Percentiles rank a stretch among this genome's conserved stretches.
These are phyloP conservation scores for Talinum fruticosum DNA, from an alignment of 148 eudicot species.

Conservation along the genomic window DNA sequence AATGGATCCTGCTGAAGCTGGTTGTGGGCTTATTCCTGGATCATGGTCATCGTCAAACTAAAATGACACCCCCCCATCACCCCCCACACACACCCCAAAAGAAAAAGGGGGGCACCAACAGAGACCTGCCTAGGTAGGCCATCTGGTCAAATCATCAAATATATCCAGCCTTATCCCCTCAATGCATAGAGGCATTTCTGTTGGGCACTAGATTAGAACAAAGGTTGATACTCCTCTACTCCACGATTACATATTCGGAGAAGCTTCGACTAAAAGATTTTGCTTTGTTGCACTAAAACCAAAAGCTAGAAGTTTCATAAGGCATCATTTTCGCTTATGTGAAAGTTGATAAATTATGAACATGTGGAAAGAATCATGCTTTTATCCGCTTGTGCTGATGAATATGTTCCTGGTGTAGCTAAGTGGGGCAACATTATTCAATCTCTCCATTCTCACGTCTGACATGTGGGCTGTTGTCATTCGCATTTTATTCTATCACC, in stretches of 20 bases:
- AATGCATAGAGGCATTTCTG: neutral
- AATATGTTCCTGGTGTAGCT: slow-evolving; percentile 34
- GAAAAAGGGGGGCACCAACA: neutral
- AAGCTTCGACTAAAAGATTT: too few relatives aligned
- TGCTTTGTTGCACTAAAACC: neutral
- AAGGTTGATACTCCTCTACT: neutral
- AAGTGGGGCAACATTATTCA: slow-evolving; percentile 80
- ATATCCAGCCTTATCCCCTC: too few relatives aligned
- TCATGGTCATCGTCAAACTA: neutral
- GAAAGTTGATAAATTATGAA: neutral
- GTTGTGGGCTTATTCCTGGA: neutral
- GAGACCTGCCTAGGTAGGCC: neutral
- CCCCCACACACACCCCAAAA: too few relatives aligned
- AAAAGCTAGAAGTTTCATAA: neutral
- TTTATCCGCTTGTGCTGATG: slow-evolving; percentile 3
- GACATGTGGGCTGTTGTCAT: slow-evolving; percentile 95
- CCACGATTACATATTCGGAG: neutral
- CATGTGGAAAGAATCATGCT: neutral
- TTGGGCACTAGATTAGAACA: neutral
- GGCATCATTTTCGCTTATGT: neutral
- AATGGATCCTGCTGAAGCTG: neutral
- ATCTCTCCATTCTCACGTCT: slow-evolving; percentile 82
- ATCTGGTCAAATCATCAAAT: too few relatives aligned
- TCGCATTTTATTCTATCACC: slow-evolving; percentile 75
- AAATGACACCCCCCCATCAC: too few relatives aligned